Conservation (phyloP, 768 basidiomycete genomes). For the Podaxis carcinomalis region DNA sequence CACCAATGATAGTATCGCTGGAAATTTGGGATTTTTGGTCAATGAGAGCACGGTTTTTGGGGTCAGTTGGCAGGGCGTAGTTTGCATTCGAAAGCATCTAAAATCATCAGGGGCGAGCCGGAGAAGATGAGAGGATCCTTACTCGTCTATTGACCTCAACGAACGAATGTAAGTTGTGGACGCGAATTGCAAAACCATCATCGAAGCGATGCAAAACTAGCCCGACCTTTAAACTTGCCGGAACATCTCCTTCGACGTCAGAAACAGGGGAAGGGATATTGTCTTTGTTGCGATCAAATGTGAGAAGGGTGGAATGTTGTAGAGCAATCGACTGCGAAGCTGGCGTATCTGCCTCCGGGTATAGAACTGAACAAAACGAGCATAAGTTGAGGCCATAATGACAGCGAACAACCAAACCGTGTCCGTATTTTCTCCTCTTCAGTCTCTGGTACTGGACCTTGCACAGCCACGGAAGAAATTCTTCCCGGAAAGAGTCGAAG, state of each 20-base stretch:
- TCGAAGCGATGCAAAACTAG: conserved; percentile 52
- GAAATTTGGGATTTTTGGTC: conserved; percentile 84
- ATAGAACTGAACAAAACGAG: conserved; percentile 28
- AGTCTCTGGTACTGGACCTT: conserved; percentile 74
- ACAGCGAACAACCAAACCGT: conserved; percentile 31
- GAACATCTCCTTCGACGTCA: conserved; percentile 28
- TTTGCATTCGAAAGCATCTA: conserved; percentile 51
- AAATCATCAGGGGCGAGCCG: neutral
- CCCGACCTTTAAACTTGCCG: conserved; percentile 58
- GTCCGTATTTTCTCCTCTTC: conserved; percentile 55
- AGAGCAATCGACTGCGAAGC: conserved; percentile 48
- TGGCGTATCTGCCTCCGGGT: conserved; percentile 35
- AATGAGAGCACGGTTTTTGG: conserved; percentile 62
- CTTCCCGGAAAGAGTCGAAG: conserved; percentile 82
- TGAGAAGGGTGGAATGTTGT: conserved; percentile 48
- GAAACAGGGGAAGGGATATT: conserved; percentile 39
- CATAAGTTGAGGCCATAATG: neutral
- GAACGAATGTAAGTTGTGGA: conserved; percentile 74
- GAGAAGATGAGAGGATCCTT: conserved; percentile 18
- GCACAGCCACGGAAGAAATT: conserved; percentile 91
- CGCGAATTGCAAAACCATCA: conserved; percentile 58
- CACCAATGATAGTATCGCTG: conserved; percentile 74
- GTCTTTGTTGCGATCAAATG: conserved; percentile 5
- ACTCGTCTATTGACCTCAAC: conserved; percentile 81
- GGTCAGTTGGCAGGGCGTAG: conserved; percentile 54